A percentile compares a stretch with the other conserved stretches of the same genome.
Conservation (phyloP, 805 yeast species). For the Sugiyamaella americana region DNA sequence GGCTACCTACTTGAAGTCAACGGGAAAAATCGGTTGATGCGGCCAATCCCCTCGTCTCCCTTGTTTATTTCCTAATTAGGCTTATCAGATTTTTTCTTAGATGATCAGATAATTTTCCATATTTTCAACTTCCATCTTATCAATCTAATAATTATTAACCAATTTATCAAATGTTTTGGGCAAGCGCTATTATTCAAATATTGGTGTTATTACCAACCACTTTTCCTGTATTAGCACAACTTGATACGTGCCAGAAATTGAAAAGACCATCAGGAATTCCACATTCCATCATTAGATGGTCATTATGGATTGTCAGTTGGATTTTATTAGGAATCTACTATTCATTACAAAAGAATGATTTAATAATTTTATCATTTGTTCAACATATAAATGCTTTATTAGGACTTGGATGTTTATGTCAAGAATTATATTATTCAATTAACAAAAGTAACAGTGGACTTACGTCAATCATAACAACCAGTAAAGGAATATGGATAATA, state of each 20-base stretch:
- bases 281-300: slow-evolving; percentile 6
- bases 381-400: slow-evolving; percentile 6
- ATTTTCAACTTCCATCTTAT: neutral
- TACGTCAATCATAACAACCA: neutral
- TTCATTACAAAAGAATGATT: slow-evolving; percentile 5
- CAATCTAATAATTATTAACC: neutral
- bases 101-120: neutral
- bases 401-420: slow-evolving; percentile 9
- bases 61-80: slow-evolving; percentile 1
- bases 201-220: slow-evolving; percentile 9
- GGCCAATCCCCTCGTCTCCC: neutral
- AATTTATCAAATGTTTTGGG: neutral
- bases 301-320: slow-evolving; percentile 10
- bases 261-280: neutral
- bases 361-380: slow-evolving; percentile 8
- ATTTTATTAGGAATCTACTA: slow-evolving; percentile 9
- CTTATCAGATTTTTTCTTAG: slow-evolving; percentile 1
- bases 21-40: too few species aligned
- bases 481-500: neutral
- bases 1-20: too few species aligned
- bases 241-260: slow-evolving; percentile 7
- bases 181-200: slow-evolving; percentile 1
- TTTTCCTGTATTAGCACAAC: slow-evolving; percentile 15
- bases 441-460: too few species aligned
- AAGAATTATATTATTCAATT: slow-evolving; percentile 1